These are phyloP conservation scores for Cryphonectria japonica DNA, from an alignment of 2,329 filamentous ascomycete species.

Conservation along the genomic window DNA sequence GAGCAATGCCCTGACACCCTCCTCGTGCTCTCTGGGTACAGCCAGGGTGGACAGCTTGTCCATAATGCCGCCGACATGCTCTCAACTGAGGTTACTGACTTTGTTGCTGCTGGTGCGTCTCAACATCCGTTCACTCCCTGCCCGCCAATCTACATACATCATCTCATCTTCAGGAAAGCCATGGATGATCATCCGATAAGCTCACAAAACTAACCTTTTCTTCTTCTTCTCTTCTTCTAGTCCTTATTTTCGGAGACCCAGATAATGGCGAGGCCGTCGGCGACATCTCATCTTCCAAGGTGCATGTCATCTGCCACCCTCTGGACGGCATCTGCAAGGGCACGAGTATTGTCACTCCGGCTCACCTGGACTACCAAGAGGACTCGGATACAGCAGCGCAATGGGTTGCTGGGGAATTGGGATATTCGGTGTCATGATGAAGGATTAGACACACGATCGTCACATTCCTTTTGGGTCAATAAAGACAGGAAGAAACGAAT, in stretches of 20 bases:
- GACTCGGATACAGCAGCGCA: slow-evolving; percentile 21
- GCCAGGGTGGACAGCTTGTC: slow-evolving; percentile 38
- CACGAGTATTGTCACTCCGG: slow-evolving; percentile 13
- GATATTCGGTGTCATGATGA: slow-evolving; percentile 6
- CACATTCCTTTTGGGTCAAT: not conserved
- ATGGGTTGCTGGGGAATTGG: slow-evolving; percentile 18
- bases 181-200: not conserved
- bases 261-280: slow-evolving; percentile 28
- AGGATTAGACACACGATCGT: not conserved
- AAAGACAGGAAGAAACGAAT: not conserved
- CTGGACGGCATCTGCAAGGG: slow-evolving; percentile 30
- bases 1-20: slow-evolving; percentile 44
- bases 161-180: not conserved
- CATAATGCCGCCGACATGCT: slow-evolving; percentile 35
- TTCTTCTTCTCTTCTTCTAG: slow-evolving; percentile 8
- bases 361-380: slow-evolving; percentile 26
- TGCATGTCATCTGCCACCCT: slow-evolving; percentile 29
- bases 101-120: slow-evolving; percentile 28
- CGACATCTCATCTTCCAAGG: slow-evolving; percentile 22
- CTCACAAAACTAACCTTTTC: not conserved
- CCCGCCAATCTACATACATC: too few relatives aligned
- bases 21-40: slow-evolving; percentile 47
- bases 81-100: slow-evolving; percentile 28
- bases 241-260: slow-evolving; percentile 37
- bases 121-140: not conserved